These are phyloP conservation scores for Glycine soja DNA, from an alignment of 306 rosid species.

Conservation along the genomic window DNA sequence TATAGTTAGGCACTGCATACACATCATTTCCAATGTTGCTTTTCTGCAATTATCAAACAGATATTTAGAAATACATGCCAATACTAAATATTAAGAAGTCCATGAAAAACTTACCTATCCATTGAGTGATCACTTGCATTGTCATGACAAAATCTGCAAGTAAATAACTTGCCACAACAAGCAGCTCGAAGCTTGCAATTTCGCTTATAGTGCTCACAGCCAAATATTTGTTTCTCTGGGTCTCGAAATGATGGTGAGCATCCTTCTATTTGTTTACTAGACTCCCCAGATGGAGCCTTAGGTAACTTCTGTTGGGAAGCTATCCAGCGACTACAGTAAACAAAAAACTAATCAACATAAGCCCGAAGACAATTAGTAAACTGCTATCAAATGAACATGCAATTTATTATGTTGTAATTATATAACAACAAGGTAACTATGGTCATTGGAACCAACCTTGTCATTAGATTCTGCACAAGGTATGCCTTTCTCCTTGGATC, in stretches of 20 bases:
- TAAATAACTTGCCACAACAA: slow-evolving; percentile 91
- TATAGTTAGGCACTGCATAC: slow-evolving; percentile 80
- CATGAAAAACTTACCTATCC: slow-evolving; percentile 77
- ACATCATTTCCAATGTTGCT: slow-evolving; percentile 94
- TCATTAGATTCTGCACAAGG: slow-evolving; percentile 98
- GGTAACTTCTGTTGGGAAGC: slow-evolving; percentile 96
- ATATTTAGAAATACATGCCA: slow-evolving; percentile 40
- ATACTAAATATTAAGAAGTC: slow-evolving; percentile 28
- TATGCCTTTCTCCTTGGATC: slow-evolving; percentile 99
- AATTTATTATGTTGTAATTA: slow-evolving; percentile 34
- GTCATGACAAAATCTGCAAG: slow-evolving; percentile 99
- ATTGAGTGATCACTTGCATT: slow-evolving; percentile 97
- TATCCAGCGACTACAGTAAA: slow-evolving; percentile 89
- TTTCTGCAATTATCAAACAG: slow-evolving; percentile 66
- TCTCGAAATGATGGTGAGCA: slow-evolving; percentile 71
- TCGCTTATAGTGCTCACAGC: slow-evolving; percentile 99
- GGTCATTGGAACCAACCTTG: slow-evolving; percentile 67
- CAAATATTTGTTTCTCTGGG: slow-evolving; percentile 72
- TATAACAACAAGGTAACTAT: slow-evolving; percentile 25
- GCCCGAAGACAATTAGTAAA: slow-evolving; percentile 39
- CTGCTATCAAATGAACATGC: slow-evolving; percentile 35
- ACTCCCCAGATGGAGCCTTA: slow-evolving; percentile 66
- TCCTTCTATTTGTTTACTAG: slow-evolving; percentile 76
- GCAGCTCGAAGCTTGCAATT: slow-evolving; percentile 97
- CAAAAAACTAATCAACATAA: slow-evolving; percentile 39